Conservation (phyloP, 2,329 filamentous ascomycete genomes). For the Neofusicoccum sp. region DNA sequence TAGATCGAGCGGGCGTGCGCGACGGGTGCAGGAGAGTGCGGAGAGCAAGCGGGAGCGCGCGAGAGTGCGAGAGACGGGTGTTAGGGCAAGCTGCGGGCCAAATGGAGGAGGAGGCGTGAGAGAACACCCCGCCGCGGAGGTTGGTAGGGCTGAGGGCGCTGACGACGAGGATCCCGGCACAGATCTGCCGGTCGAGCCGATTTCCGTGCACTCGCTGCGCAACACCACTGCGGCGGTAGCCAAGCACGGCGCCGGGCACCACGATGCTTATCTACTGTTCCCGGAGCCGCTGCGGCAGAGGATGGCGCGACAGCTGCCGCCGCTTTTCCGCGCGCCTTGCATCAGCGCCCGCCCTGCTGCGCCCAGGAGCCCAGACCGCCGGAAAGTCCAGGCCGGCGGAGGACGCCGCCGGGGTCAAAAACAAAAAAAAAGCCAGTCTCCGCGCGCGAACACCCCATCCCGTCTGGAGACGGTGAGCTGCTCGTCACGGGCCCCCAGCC, state of each 20-base stretch:
- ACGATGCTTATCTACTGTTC: not conserved
- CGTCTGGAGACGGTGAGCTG: not conserved
- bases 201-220: constrained; percentile 6
- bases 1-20: not conserved
- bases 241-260: not conserved
- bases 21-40: not conserved
- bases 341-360: not conserved
- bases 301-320: constrained; percentile 6
- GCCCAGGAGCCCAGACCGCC: not conserved
- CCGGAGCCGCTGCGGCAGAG: not conserved
- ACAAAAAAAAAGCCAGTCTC: not conserved
- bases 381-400: not conserved
- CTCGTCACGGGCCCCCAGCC: constrained; percentile 2
- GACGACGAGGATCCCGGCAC: constrained; percentile 16
- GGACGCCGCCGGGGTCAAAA: constrained; percentile 7
- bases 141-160: constrained; percentile 18
- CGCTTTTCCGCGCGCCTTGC: not conserved
- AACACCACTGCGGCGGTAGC: not conserved
- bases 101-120: not conserved
- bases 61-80: not conserved
- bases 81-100: not conserved
- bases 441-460: constrained; percentile 1
- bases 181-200: constrained; percentile 18
- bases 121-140: constrained; percentile 11
- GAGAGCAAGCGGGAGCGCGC: not conserved